Evolutionary conservation across 2,329 filamentous ascomycete species (phyloP).

Genomic region (Alternaria incomplexa): DNA sequence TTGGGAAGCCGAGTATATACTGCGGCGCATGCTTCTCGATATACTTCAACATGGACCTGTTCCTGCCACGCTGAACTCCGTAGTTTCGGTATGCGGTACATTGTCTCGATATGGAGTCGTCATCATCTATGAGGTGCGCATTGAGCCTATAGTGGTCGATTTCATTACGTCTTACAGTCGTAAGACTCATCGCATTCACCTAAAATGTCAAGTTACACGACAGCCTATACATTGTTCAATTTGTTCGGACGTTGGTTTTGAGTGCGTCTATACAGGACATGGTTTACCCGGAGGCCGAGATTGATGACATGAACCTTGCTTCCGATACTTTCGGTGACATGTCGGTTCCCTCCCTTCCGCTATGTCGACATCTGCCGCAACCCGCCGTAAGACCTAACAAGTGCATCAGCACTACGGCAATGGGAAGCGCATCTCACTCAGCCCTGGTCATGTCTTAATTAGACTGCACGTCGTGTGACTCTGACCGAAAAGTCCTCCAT

Average conservation of each 20-base stretch:
- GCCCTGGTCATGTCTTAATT: not conserved
- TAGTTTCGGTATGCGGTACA: not conserved
- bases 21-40: not conserved
- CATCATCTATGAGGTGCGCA: not conserved
- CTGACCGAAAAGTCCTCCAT: not conserved
- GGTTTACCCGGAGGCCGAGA: not conserved
- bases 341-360: not conserved
- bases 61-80: not conserved
- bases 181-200: not conserved
- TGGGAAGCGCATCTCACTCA: not conserved
- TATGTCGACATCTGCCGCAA: not conserved
- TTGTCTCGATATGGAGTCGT: not conserved
- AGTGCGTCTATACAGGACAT: not conserved
- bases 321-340: not conserved
- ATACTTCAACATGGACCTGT: not conserved
- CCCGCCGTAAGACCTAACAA: not conserved
- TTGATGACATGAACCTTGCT: not conserved
- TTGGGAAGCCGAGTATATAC: not conserved
- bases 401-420: not conserved
- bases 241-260: not conserved
- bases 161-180: not conserved
- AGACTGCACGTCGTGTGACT: not conserved
- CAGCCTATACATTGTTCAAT: not conserved
- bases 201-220: not conserved
- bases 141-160: not conserved